A percentile compares a stretch with the other conserved stretches of the same genome.
phyloP scores from a whole-genome alignment of 768 basidiomycete species.

The Calocera cornea region DNA sequence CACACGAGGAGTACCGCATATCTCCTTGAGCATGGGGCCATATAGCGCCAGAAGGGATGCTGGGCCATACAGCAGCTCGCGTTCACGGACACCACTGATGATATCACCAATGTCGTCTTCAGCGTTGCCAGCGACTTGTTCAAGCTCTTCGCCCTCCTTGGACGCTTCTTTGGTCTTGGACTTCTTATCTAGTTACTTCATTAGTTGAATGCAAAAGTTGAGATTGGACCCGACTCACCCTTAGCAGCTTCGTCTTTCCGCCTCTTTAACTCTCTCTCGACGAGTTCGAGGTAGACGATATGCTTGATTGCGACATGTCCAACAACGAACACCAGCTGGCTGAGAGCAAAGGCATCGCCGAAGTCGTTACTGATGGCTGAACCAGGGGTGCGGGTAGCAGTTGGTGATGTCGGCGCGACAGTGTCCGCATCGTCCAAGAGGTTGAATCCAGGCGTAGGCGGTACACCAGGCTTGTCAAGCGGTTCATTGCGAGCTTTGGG shows the following conservation, averaged over 20 bases:
- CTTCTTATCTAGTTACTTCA: constrained; percentile 24
- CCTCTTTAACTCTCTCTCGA: constrained; percentile 91
- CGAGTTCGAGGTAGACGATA: constrained; percentile 86
- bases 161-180: constrained; percentile 24
- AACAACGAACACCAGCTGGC: constrained; percentile 88
- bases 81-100: constrained; percentile 70
- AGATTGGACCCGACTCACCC: constrained; percentile 38
- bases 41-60: constrained; percentile 71
- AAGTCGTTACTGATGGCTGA: constrained; percentile 33
- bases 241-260: constrained; percentile 81
- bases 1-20: constrained; percentile 78
- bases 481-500: neutral
- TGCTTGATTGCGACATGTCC: constrained; percentile 98
- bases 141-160: constrained; percentile 70
- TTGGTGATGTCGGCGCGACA: constrained; percentile 14
- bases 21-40: constrained; percentile 79
- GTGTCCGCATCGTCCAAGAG: constrained; percentile 18
- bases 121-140: constrained; percentile 92
- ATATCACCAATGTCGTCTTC: constrained; percentile 97
- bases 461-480: neutral
- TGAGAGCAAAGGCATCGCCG: constrained; percentile 76
- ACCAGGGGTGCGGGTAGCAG: constrained; percentile 8
- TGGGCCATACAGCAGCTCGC: constrained; percentile 72
- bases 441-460: constrained; percentile 1
- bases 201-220: neutral